phyloP scores from a whole-genome alignment of 2,329 filamentous ascomycete genomes.

The Phyllosticta citrichinensis region DNA sequence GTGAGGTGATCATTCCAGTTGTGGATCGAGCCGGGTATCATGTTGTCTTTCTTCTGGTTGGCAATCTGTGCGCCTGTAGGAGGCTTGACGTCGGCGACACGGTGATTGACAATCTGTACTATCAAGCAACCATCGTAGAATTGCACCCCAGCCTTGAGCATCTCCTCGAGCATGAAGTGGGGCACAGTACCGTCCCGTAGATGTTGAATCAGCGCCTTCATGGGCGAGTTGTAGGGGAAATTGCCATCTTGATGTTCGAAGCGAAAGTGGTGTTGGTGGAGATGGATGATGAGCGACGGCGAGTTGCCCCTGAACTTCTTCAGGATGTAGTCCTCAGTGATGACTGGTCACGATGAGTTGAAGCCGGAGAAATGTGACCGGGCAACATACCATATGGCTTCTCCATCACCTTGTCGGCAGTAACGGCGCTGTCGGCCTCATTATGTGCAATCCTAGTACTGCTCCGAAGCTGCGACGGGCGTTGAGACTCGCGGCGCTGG shows the following conservation, averaged over 20 bases:
- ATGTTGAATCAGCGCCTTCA: constrained; percentile 73
- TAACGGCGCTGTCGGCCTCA: constrained; percentile 21
- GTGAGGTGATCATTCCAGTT: constrained; percentile 87
- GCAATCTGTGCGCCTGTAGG: constrained; percentile 35
- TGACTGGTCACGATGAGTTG: constrained; percentile 41
- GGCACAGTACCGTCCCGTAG: constrained; percentile 68
- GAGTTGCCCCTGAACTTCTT: constrained; percentile 62
- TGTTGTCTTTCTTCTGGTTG: constrained; percentile 48
- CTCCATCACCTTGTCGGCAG: constrained; percentile 19
- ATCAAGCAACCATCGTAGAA: constrained; percentile 97
- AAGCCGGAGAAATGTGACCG: neutral
- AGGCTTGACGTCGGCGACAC: constrained; percentile 51
- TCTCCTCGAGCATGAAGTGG: constrained; percentile 75
- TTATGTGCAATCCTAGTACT: constrained; percentile 14
- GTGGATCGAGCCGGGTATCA: constrained; percentile 72
- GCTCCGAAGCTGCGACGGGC: constrained; percentile 20
- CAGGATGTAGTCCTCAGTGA: constrained; percentile 69
- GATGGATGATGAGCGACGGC: constrained; percentile 77
- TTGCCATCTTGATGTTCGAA: constrained; percentile 87
- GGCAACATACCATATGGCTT: constrained; percentile 22
- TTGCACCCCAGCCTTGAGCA: constrained; percentile 58
- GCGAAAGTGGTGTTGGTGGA: constrained; percentile 73
- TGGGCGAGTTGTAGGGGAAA: constrained; percentile 85
- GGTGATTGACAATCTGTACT: constrained; percentile 86
- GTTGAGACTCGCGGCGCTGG: constrained; percentile 33